Evolutionary conservation across 2,329 filamentous ascomycete genomes (phyloP).

Genomic region (Sordariomycetes sp.): DNA sequence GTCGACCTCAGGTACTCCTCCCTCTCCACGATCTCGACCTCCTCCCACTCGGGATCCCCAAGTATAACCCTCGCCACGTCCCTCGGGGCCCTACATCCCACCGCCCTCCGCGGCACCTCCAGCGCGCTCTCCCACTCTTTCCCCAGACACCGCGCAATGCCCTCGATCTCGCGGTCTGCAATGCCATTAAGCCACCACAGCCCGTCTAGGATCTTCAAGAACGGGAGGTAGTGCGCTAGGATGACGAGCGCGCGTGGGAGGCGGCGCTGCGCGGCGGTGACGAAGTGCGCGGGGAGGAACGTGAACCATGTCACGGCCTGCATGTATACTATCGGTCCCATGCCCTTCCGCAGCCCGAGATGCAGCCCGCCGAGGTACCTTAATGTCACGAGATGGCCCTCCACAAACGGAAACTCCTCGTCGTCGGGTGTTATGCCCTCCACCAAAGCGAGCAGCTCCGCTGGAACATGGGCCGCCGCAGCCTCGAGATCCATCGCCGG

Average conservation of each 20-base stretch:
- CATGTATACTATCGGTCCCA: constrained; percentile 28
- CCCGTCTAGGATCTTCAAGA: constrained; percentile 26
- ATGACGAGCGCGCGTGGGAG: constrained; percentile 35
- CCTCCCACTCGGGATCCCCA: not conserved
- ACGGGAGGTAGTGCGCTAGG: constrained; percentile 36
- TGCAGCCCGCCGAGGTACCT: constrained; percentile 39
- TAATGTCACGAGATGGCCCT: constrained; percentile 30
- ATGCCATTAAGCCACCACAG: constrained; percentile 39
- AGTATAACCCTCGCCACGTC: not conserved
- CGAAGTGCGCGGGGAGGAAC: constrained; percentile 29
- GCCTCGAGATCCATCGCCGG: constrained; percentile 32
- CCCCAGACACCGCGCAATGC: constrained; percentile 17
- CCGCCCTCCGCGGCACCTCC: not conserved
- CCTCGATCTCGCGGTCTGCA: constrained; percentile 27
- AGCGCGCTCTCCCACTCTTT: not conserved
- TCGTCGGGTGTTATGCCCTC: constrained; percentile 26
- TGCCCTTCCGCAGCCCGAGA: constrained; percentile 28
- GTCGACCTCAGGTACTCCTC: not conserved
- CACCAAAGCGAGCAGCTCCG: constrained; percentile 34
- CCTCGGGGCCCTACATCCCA: not conserved
- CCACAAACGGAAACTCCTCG: constrained; percentile 22
- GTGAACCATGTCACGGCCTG: constrained; percentile 40
- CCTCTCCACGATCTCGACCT: not conserved
- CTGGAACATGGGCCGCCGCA: constrained; percentile 26
- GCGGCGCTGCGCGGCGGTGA: constrained; percentile 25